Conservation (phyloP, 129 eudicot genomes). For the Chrysanthemum makinoi region DNA sequence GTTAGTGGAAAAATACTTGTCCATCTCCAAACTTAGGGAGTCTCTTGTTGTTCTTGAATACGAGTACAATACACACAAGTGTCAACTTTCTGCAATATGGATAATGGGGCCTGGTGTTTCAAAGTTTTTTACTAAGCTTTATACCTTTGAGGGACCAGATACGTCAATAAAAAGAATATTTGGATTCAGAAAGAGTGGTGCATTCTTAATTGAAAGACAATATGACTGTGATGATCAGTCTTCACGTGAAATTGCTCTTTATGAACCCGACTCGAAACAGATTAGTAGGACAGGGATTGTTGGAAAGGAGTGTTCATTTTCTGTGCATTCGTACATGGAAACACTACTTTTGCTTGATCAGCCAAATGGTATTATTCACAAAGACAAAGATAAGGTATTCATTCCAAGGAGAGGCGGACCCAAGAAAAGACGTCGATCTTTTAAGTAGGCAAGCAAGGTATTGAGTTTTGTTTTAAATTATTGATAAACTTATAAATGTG, state of each 20-base stretch:
- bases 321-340: constrained; percentile 2
- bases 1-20: background rate
- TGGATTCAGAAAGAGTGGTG: background rate
- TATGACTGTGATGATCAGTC: background rate
- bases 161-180: background rate
- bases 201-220: background rate
- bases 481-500: too few species aligned
- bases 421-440: too few species aligned
- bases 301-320: background rate
- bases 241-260: background rate
- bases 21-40: background rate
- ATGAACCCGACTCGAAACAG: background rate
- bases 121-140: background rate
- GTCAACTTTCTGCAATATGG: background rate
- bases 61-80: background rate
- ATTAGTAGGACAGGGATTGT: background rate
- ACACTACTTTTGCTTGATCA: constrained; percentile 7
- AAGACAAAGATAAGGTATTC: too few species aligned
- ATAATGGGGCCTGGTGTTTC: background rate
- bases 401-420: too few species aligned
- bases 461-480: too few species aligned
- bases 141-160: background rate
- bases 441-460: too few species aligned
- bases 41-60: constrained; percentile 3
- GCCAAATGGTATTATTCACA: too few species aligned